Evolutionary conservation across 768 basidiomycete species (phyloP), one percentile per base, ranked within the genome.

Genomic region (Tricholoma furcatifolium): DNA sequence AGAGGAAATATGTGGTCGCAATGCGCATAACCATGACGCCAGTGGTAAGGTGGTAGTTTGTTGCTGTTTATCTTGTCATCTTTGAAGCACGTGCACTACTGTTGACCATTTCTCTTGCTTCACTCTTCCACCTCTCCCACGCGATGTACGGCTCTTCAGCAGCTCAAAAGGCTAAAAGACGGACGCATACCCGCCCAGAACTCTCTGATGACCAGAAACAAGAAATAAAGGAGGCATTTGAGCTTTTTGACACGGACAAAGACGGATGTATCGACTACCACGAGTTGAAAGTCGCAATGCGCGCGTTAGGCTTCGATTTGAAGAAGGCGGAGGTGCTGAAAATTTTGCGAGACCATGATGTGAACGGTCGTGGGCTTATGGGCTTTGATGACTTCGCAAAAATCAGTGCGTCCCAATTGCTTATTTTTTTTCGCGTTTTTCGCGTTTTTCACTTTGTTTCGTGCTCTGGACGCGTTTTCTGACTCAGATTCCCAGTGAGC

Each of bases 301-400:
- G 97, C 41, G 97, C 97, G 1, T 74, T 99, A 53, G 97, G 97
- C 1, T 98, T 98, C 67, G 97, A 98, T 68, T 68, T 97, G 74
- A 98, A 98, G 78, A 99, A 98, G 74, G 93, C 93, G 0, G 97
- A 99, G 70, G 95, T 99, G 39, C 74, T 99, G 60, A 98, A 98
- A 70, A 79, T 98, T 24, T 76, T 99, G 48, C 77, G 93, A 24
- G 96, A 98, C 64, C 85, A 94, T 59, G 91, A 94, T 70, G 90
- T 91, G 73, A 82, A 83, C 2, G 88, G 86, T 2, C 82, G 83
- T 55, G 84, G 84, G 6, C 72, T 94, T 55, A 96, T 98, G 86
- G 89, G 91, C 50, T 96, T 88, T 64, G 91, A 93, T 42, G 91
- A 92, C 61, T 99, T 99, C 64, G 85, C 88, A 17, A 91, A 89